Conservation (phyloP, 2,329 filamentous ascomycete species). For the Drechslerella dactyloides region DNA sequence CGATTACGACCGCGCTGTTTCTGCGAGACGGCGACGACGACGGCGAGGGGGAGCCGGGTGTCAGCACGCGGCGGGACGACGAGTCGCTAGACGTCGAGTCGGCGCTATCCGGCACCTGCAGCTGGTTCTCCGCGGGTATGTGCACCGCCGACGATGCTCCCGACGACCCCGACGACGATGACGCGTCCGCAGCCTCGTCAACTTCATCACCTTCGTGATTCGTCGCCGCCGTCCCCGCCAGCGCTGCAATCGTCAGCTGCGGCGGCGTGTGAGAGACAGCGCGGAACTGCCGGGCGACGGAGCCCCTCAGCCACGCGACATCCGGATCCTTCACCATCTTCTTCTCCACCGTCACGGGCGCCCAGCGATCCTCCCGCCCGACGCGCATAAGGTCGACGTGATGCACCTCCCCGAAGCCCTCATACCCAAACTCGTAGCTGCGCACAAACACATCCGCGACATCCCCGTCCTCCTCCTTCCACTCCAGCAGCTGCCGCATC, state of each 20-base stretch:
- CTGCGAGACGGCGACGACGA: constrained; percentile 29
- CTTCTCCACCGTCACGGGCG: constrained; percentile 37
- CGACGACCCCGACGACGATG: no score
- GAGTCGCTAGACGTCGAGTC: constrained; percentile 44
- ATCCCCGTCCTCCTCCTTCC: constrained; percentile 74
- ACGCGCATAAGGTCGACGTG: constrained; percentile 65
- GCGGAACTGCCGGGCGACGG: constrained; percentile 11
- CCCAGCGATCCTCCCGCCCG: constrained; percentile 45
- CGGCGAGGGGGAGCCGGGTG: constrained; percentile 26
- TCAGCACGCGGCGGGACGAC: constrained; percentile 38
- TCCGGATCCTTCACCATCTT: constrained; percentile 14
- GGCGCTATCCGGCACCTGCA: constrained; percentile 17
- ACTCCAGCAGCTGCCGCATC: constrained; percentile 74
- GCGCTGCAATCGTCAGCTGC: constrained; percentile 4
- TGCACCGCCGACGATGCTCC: no score
- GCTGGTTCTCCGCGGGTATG: constrained; percentile 8
- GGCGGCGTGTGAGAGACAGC: background rate
- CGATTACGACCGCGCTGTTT: constrained; percentile 31
- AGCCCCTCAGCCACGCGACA: constrained; percentile 15
- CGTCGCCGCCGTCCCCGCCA: constrained; percentile 7
- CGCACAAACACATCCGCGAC: constrained; percentile 82
- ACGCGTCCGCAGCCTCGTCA: no score
- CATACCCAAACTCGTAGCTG: constrained; percentile 83
- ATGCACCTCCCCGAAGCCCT: constrained; percentile 64
- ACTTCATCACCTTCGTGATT: constrained; percentile 34